These are phyloP conservation scores for Lecanicillium sp. DNA, from an alignment of 2,329 filamentous ascomycete genomes.

Conservation along the genomic window DNA sequence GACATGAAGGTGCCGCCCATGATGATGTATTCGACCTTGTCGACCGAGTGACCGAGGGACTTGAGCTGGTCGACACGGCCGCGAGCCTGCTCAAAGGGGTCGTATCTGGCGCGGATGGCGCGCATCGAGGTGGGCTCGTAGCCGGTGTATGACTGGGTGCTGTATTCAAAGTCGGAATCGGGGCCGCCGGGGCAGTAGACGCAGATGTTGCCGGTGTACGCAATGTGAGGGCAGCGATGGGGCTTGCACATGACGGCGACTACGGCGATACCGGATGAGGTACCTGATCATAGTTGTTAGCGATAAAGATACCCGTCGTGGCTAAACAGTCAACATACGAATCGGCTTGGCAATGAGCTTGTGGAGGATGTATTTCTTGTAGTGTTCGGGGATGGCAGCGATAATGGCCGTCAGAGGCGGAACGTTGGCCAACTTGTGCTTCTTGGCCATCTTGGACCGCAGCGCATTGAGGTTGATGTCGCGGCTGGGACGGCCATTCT, in stretches of 20 bases:
- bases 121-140: conserved; percentile 99
- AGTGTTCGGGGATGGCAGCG: conserved; percentile 96
- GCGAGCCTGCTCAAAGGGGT: conserved; percentile 94
- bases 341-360: conserved; percentile 97
- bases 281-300: conserved; percentile 47
- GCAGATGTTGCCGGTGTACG: conserved; percentile 97
- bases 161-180: conserved; percentile 98
- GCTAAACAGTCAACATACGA: conserved; percentile 38
- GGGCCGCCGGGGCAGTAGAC: conserved; percentile 97
- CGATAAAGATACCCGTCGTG: neutral
- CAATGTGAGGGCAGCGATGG: conserved; percentile 93
- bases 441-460: conserved; percentile 82
- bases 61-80: conserved; percentile 96
- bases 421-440: conserved; percentile 81
- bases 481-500: conserved; percentile 67
- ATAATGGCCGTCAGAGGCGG: conserved; percentile 96
- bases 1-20: conserved; percentile 99
- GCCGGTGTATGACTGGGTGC: conserved; percentile 96
- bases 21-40: conserved; percentile 99
- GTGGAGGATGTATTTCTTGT: conserved; percentile 97
- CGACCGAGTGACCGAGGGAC: conserved; percentile 89
- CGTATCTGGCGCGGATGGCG: conserved; percentile 92
- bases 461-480: conserved; percentile 92
- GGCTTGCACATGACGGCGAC: conserved; percentile 99
- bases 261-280: conserved; percentile 93